Conservation (phyloP, 441 rosid genomes). For the Manihot esculenta region DNA sequence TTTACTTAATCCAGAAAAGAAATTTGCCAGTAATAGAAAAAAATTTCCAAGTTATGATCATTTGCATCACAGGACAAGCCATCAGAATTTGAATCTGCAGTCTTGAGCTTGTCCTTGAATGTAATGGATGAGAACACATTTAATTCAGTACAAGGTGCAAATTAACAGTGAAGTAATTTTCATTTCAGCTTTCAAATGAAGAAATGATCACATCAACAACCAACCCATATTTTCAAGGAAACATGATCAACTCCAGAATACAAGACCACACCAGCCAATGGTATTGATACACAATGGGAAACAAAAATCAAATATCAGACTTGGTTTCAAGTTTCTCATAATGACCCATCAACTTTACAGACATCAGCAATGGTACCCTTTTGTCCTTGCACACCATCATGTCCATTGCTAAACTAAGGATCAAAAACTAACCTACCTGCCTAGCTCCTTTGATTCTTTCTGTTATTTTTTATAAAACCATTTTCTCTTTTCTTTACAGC, state of each 20-base stretch:
- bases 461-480: background rate
- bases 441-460: conserved; percentile 3
- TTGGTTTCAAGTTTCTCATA: conserved; percentile 44
- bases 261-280: conserved; percentile 7
- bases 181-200: conserved; percentile 35
- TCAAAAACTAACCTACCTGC: conserved; percentile 16
- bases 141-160: no score
- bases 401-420: conserved; percentile 22
- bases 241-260: conserved; percentile 23
- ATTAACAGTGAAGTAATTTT: conserved; percentile 21
- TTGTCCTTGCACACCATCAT: conserved; percentile 15
- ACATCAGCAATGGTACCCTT: conserved; percentile 19
- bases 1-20: no score
- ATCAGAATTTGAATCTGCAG: no score
- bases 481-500: conserved; percentile 14
- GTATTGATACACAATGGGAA: background rate
- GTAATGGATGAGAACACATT: no score
- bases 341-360: conserved; percentile 48
- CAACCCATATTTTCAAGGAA: conserved; percentile 16
- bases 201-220: conserved; percentile 25
- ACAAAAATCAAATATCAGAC: conserved; percentile 13
- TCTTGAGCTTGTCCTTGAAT: no score
- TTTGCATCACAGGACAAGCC: no score
- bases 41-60: no score
- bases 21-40: no score